Base-by-base conservation (phyloP, 495 filamentous ascomycete genomes). In the Penicillium psychrofluorescens region DNA sequence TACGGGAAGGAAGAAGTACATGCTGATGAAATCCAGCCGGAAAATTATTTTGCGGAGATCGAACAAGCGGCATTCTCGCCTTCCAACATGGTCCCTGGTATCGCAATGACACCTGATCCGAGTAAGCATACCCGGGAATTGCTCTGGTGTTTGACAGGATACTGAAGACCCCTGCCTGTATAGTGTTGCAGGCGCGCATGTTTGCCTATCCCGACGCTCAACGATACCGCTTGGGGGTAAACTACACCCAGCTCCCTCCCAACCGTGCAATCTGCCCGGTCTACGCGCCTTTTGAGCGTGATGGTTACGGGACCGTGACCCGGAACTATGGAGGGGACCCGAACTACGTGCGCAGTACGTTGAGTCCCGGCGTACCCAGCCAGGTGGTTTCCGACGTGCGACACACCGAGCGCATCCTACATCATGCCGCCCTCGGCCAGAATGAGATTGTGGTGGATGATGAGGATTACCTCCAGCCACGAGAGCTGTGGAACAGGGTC, bases 231-330 rank as follows among this genome's bases (percentile, higher is more conserved):
- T 72, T 86, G 8, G 83, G 83, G 8, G 70, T 71, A 29, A 86
- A 86, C 58, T 80, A 80, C 47, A 72, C 80, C 13, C 76, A 79
- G 38, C 70, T 84, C 8, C 80, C 74, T 5, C 44, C 61, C 31
- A 76, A 75, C 48, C 40, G 44, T 7, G 41, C 58, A 7, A 40
- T 46, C 48, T 53, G 64, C 37, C 67, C 79, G 49, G 57, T 65
- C 1, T 78, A 84, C 63, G 83, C 81, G 50, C 80, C 81, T 8
- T 86, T 79, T 70, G 79, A 87, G 66, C 78, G 84, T 28, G 83
- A 87, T 49, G 85, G 86, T 8, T 51, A 59, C 40, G 83, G 81
- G 65, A 67, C 70, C 16, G 55, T 78, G 11, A 71, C 77, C 30
- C 67, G 68, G 15, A 85, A 85, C 63, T 82, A 84, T 49, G 80